phyloP scores from a whole-genome alignment of 169 alveolate species.

The Eimeria tenella region DNA sequence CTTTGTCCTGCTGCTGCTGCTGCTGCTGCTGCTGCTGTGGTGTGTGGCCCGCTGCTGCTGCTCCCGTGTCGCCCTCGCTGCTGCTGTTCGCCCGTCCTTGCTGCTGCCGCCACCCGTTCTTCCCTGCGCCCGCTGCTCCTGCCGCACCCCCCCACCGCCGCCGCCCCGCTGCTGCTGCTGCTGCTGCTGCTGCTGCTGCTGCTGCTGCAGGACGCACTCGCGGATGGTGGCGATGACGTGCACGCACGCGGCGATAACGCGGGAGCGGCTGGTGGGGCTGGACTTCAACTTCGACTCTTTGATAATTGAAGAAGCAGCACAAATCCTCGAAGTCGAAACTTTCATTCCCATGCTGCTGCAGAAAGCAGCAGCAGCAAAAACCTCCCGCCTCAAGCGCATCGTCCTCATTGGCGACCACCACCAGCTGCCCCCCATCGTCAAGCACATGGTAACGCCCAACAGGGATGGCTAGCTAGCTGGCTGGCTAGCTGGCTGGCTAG shows the following conservation, averaged over 20 bases:
- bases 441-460: conserved; percentile 86
- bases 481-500: too few species aligned
- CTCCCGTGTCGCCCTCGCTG: neutral
- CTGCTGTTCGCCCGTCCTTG: neutral
- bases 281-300: conserved; percentile 89
- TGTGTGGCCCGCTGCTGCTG: neutral
- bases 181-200: conserved; percentile 15
- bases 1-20: neutral
- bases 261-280: conserved; percentile 87
- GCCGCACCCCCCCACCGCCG: too few species aligned
- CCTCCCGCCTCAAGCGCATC: conserved; percentile 88
- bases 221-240: conserved; percentile 97
- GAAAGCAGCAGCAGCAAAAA: conserved; percentile 68
- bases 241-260: conserved; percentile 96
- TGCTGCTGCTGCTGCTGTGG: neutral
- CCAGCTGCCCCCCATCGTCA: conserved; percentile 96
- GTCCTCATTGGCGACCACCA: conserved; percentile 95
- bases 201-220: conserved; percentile 85
- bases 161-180: neutral
- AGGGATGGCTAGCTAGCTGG: too few species aligned
- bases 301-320: conserved; percentile 94
- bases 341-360: conserved; percentile 93
- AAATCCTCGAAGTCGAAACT: conserved; percentile 91
- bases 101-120: neutral
- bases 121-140: neutral